phyloP scores from a whole-genome alignment of 257 asterid genomes.

The Datura wrightii region DNA sequence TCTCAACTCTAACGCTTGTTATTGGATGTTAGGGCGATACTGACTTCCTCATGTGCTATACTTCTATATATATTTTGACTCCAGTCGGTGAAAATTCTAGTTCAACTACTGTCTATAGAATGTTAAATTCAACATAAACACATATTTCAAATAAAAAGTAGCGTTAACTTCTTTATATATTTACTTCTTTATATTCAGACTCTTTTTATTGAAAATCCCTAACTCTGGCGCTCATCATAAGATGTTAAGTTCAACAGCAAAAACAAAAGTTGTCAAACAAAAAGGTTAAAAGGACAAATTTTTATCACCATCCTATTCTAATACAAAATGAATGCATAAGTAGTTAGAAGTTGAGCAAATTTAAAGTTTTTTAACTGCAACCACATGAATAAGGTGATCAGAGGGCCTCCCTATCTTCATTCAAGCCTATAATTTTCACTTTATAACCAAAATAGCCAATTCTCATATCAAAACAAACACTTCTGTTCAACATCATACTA shows the following conservation, averaged over 20 bases:
- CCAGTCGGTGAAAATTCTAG: too few relatives aligned
- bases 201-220: too few relatives aligned
- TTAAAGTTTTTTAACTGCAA: conserved; percentile 51
- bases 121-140: too few relatives aligned
- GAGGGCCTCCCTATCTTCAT: conserved; percentile 38
- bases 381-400: conserved; percentile 69
- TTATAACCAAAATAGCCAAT: conserved; percentile 40
- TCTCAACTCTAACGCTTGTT: too few relatives aligned
- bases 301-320: not conserved
- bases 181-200: not conserved
- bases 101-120: too few relatives aligned
- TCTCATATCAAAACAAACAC: not conserved
- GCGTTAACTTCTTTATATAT: not conserved
- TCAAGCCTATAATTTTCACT: conserved; percentile 32
- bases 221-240: too few relatives aligned
- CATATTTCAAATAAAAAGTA: too few relatives aligned
- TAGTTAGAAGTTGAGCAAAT: conserved; percentile 47
- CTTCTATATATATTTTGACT: too few relatives aligned
- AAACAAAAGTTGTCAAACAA: not conserved
- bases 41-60: too few relatives aligned
- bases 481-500: not conserved
- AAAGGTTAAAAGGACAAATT: not conserved
- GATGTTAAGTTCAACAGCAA: not conserved
- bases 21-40: too few relatives aligned
- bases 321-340: conserved; percentile 34